phyloP scores from a whole-genome alignment of 768 basidiomycete genomes.

The Hydnum rufescens region DNA sequence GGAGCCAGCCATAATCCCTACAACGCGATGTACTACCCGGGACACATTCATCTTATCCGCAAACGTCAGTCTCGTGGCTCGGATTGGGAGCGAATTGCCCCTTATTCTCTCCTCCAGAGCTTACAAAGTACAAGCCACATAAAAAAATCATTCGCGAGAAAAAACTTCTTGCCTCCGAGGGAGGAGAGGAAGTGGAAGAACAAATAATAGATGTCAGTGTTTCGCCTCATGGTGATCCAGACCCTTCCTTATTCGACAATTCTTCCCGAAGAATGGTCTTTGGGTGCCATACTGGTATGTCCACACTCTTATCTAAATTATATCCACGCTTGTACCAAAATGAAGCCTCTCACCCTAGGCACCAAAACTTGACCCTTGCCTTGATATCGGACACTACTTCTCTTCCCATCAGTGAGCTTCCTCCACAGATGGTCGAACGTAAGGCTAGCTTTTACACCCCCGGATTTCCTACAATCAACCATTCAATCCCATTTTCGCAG shows the following conservation, averaged over 20 bases:
- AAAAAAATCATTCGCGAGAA: conserved; percentile 61
- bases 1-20: conserved; percentile 46
- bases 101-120: conserved; percentile 26
- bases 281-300: conserved; percentile 69
- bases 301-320: neutral
- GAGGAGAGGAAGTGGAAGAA: conserved; percentile 17
- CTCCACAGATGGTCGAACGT: conserved; percentile 45
- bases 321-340: neutral
- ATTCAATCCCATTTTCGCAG: conserved; percentile 20
- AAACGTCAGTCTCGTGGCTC: conserved; percentile 34
- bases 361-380: conserved; percentile 70
- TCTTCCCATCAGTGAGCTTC: conserved; percentile 34
- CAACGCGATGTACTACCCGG: conserved; percentile 29
- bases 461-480: conserved; percentile 2
- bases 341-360: conserved; percentile 1
- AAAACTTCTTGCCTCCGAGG: conserved; percentile 37
- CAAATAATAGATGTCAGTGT: conserved; percentile 17
- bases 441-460: conserved; percentile 2
- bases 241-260: no score
- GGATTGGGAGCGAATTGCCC: neutral
- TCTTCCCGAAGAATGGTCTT: conserved; percentile 26
- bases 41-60: conserved; percentile 45
- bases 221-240: no score
- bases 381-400: conserved; percentile 51
- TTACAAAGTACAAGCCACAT: conserved; percentile 70